Base-by-base conservation (phyloP, 768 basidiomycete genomes). In the Asterophora parasitica region DNA sequence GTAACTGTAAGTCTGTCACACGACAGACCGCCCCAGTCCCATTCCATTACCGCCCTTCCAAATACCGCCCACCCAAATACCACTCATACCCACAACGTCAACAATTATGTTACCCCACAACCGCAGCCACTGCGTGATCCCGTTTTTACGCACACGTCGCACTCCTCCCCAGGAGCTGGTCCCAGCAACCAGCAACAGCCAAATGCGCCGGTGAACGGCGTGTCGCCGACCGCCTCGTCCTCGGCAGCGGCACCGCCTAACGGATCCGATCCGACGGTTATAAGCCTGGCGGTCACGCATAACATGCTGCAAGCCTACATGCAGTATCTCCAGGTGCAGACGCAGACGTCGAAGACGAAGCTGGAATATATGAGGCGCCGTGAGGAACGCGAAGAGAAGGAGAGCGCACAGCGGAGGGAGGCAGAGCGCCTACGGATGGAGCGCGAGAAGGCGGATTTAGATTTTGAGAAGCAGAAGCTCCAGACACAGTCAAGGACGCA, bases 301-400 rank as follows among this genome's bases (percentile, higher is more conserved):
- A 70, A 70, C 15, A 69, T 86, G 68, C 65, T 85, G 44, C 63
- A 71, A 19, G 71, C 77, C 12, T 81, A 76, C 52, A 61, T 82
- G 58, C 79, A 83, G 52, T 74, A 79, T 50, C 64, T 88, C 33
- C 81, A 82, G 52, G 70, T 79, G 34, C 87, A 88, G 58, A 77
- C 76, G 17, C 84, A 87, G 55, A 79, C 84, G 30, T 77, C 76
- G 51, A 82, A 83, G 63, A 73, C 79, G 66, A 84, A 84, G 58
- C 71, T 86, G 35, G 87, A 88, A 48, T 82, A 82, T 54, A 56
- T 87, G 59, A 75, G 78, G 46, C 67, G 82, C 51, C 71, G 80
- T 15, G 85, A 88, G 51, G 84, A 85, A 53, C 69, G 85, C n/a
- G 83, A 85, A 56, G 79, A 81, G 53, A 75, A 72, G 55, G 82